These are phyloP conservation scores for Achlya hypogyna DNA, from an alignment of 352 stramenopile species.

Conservation along the genomic window DNA sequence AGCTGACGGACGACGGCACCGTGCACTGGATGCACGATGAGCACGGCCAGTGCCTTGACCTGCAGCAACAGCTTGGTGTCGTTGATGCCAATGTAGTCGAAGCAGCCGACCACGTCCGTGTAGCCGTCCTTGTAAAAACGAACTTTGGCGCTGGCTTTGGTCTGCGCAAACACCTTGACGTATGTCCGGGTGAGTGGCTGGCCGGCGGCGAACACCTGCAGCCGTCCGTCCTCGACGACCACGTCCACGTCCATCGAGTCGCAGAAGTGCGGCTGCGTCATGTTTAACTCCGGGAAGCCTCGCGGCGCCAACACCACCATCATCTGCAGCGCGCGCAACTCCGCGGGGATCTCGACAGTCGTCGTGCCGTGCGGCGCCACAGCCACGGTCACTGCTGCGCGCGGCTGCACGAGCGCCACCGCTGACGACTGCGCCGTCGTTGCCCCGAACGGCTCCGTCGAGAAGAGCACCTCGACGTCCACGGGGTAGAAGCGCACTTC, in stretches of 20 bases:
- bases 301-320: constrained; percentile 24
- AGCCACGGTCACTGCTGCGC: constrained; percentile 26
- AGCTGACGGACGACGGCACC: constrained; percentile 37
- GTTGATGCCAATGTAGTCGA: constrained; percentile 63
- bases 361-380: constrained; percentile 21
- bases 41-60: constrained; percentile 41
- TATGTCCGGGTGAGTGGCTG: constrained; percentile 42
- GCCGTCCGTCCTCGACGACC: constrained; percentile 27
- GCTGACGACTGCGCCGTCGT: constrained; percentile 33
- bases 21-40: constrained; percentile 37
- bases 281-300: neutral
- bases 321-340: constrained; percentile 33
- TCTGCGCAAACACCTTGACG: constrained; percentile 58
- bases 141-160: constrained; percentile 15
- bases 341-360: constrained; percentile 26
- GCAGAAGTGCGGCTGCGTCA: constrained; percentile 8
- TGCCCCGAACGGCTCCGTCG: constrained; percentile 43
- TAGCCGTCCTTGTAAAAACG: constrained; percentile 80
- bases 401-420: constrained; percentile 39
- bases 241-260: constrained; percentile 11
- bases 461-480: constrained; percentile 65
- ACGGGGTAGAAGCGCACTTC: constrained; percentile 50
- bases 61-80: constrained; percentile 27
- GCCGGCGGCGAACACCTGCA: constrained; percentile 40
- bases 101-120: constrained; percentile 60